Evolutionary conservation across 208 protist species (phyloP), one percentile per base, ranked within the genome.

Genomic region (Leishmania guyanensis): DNA sequence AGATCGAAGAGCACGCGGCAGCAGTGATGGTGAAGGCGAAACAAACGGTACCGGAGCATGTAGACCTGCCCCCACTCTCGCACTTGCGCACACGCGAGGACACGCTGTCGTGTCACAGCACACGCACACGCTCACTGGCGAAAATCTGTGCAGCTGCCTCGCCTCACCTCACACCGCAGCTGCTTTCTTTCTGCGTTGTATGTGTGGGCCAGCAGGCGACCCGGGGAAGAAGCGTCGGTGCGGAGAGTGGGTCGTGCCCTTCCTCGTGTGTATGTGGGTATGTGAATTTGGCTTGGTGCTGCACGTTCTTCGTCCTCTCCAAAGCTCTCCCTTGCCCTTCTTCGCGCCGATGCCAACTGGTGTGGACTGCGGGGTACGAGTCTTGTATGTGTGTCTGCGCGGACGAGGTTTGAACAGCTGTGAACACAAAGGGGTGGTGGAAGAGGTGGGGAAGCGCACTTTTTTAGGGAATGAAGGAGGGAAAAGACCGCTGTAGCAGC

Each of bases 301-400:
- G 33, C 51, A 48, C 51, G 48, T 3, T 60, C n/a, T 14, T 75
- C 29, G 12, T 39, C 48, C 43, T 43, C 71, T n/a, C 29, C 10
- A 62, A 33, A 20, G 43, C 17, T 14, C 12, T 22, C 71, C 48
- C 17, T 58, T n/a, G 20, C 43, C 6, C 33, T 33, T 17, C 26
- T 60, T 56, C 39, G 71, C 46, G 51, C 29, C 2, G n/a, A 10
- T 39, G 71, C 16, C 20, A 4, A 4, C 46, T 56, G n/a, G 5
- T 10, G 58, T 64, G 58, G 22, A 9, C 26, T 64, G 20, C 58
- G 20, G 26, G 8, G 26, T 26, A 26, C 29, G 58, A 20, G 22
- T 22, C 58, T 66, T 12, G 71, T 74, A 10, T 75, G 51, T 33
- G 71, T 58, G n/a, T 75, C 50, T 62, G 22, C 51, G n/a, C 50